These are phyloP conservation scores for Leccinellum rugosiceps DNA, from an alignment of 768 basidiomycete genomes.

Conservation along the genomic window DNA sequence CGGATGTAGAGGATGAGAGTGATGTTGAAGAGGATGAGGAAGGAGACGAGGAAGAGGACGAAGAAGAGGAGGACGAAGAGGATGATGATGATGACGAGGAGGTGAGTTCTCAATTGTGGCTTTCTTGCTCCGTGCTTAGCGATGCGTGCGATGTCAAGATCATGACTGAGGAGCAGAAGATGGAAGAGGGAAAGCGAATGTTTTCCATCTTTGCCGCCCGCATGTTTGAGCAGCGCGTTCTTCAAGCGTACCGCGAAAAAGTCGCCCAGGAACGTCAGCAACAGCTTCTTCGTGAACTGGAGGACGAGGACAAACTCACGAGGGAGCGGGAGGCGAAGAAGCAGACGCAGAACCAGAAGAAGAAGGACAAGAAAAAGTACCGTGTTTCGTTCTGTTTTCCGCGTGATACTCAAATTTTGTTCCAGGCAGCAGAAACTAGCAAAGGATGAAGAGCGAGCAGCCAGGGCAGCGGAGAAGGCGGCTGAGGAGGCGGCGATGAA, in stretches of 20 bases:
- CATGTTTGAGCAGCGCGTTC: conserved; percentile 98
- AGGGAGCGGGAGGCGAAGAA: conserved; percentile 90
- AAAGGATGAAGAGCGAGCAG: conserved; percentile 89
- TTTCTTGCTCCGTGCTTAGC: conserved; percentile 8
- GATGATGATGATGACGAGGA: conserved; percentile 48
- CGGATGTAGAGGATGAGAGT: conserved; percentile 60
- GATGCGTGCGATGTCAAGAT: conserved; percentile 37
- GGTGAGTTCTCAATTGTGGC: conserved; percentile 29
- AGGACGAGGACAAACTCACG: conserved; percentile 87
- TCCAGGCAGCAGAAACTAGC: conserved; percentile 84
- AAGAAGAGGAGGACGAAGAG: conserved; percentile 63
- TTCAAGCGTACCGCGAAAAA: conserved; percentile 94
- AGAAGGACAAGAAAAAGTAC: conserved; percentile 98
- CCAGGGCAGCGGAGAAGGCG: conserved; percentile 78
- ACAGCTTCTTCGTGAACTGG: conserved; percentile 90
- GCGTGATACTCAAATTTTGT: conserved; percentile 1
- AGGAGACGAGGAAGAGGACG: conserved; percentile 60
- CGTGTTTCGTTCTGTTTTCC: conserved; percentile 19
- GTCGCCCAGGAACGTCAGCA: conserved; percentile 94
- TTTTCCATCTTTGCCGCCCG: conserved; percentile 99
- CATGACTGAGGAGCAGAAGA: conserved; percentile 95
- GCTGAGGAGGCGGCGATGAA: conserved; percentile 80
- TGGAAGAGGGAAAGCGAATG: conserved; percentile 99
- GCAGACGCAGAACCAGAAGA: conserved; percentile 94
- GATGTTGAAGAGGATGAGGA: conserved; percentile 58